Evolutionary conservation across 202 grass and related monocot species (phyloP).

Genomic region (Zizania palustris): DNA sequence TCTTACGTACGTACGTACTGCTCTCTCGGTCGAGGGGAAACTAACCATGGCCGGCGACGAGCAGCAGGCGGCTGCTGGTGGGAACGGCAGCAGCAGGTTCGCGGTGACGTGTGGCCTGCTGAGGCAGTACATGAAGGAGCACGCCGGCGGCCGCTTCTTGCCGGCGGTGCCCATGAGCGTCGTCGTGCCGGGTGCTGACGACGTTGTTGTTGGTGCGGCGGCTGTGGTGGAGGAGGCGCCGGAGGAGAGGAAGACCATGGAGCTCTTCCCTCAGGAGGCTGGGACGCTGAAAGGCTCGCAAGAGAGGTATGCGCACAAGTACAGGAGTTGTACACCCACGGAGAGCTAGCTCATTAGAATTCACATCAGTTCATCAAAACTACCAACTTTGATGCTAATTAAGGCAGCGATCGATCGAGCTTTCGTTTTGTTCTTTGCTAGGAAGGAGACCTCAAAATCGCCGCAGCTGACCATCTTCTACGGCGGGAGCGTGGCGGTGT

Average conservation of each 20-base stretch:
- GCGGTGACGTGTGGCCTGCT: slow-evolving; percentile 61
- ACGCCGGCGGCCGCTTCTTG: slow-evolving; percentile 25
- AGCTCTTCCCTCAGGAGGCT: slow-evolving; percentile 66
- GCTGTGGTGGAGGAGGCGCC: not conserved
- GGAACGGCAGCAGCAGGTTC: slow-evolving; percentile 44
- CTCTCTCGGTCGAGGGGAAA: no score
- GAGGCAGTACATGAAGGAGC: slow-evolving; percentile 70
- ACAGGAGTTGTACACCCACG: no score
- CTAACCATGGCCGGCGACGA: slow-evolving; percentile 39
- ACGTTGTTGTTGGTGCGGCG: not conserved
- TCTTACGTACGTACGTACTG: no score
- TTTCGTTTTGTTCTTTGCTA: not conserved
- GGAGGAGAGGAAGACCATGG: slow-evolving; percentile 39
- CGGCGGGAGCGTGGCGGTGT: slow-evolving; percentile 63
- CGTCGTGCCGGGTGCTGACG: slow-evolving; percentile 50
- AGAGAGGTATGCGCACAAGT: slow-evolving; percentile 9
- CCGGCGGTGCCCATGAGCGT: slow-evolving; percentile 53
- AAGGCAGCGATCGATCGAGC: not conserved
- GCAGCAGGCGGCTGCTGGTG: not conserved
- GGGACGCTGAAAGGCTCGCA: slow-evolving; percentile 45
- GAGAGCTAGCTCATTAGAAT: no score
- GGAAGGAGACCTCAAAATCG: slow-evolving; percentile 37
- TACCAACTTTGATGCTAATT: not conserved
- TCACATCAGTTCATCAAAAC: not conserved
- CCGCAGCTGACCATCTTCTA: slow-evolving; percentile 85